Evolutionary conservation across 805 yeast genomes (phyloP), one percentile per base, ranked within the genome.

Genomic region (Pachysolen tannophilus): DNA sequence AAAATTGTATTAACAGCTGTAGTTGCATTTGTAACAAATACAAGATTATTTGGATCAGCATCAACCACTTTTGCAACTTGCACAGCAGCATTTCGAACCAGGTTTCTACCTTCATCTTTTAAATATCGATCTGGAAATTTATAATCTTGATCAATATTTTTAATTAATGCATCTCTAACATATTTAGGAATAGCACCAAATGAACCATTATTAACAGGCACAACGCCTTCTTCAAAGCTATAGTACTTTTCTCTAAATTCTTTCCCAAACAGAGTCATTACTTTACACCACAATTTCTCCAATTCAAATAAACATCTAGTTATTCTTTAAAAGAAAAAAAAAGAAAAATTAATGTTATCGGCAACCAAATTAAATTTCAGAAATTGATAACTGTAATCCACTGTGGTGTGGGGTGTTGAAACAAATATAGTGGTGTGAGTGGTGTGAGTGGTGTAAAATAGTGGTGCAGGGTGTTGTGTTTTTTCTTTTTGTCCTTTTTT

Each of bases 201-300:
- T 1, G 82, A 69, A 6, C 86, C 86, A 48, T 78, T 78, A 52
- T 80, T 80, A 30, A 78, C 66, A 11, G 72, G 70, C 4, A 52
- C 50, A 7, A 62, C 60, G 3, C 52, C 61, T 2, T 58, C 45
- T 9, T 75, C 57, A 11, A 51, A 44, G 1, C 60, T 46, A 49
- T 74, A 80, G 48, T 72, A 60, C 38, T 65, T 53, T n/a, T 60
- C 49, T 37, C 68, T 63, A 48, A 76, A 67, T 8, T 53, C 46
- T 38, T 61, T 65, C 5, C 84, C 83, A 46, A 77, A 75, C 24
- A 61, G 50, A 16, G 74, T 58, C 13, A 23, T n/a, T n/a, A n/a
- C n/a, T n/a, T n/a, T n/a, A n/a, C n/a, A n/a, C n/a, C n/a, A n/a
- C n/a, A n/a, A n/a, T n/a, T n/a, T n/a, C n/a, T n/a, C n/a, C n/a